phyloP scores from a whole-genome alignment of 2,329 filamentous ascomycete species.

The Fusarium beomiforme region DNA sequence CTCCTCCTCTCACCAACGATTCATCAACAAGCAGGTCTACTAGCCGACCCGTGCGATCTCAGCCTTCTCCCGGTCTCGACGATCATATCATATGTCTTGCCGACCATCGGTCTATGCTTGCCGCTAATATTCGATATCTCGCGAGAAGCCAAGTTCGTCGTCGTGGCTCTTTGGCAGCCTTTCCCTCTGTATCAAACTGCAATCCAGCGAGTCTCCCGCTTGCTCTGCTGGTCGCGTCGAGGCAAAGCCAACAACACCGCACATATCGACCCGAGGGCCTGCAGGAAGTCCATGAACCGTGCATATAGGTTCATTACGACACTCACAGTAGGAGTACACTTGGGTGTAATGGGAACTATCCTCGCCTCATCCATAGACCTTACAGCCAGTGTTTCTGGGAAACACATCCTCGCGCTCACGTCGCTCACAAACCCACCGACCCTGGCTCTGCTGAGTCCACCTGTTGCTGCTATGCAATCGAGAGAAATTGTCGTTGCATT shows the following conservation, averaged over 20 bases:
- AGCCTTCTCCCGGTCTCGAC: constrained; percentile 24
- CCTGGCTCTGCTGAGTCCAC: constrained; percentile 16
- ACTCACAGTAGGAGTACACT: background rate
- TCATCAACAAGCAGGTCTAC: background rate
- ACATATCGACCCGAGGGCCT: background rate
- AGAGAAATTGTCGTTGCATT: constrained; percentile 33
- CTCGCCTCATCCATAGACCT: background rate
- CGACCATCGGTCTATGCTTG: constrained; percentile 21
- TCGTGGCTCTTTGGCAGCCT: constrained; percentile 31
- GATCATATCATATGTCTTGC: constrained; percentile 26
- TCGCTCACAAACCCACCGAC: constrained; percentile 24
- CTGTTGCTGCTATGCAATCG: constrained; percentile 1
- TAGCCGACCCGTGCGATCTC: constrained; percentile 25
- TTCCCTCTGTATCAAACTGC: constrained; percentile 30
- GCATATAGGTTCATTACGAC: constrained; percentile 23
- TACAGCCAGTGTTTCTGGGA: constrained; percentile 3
- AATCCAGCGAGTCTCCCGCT: background rate
- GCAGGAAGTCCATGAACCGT: background rate
- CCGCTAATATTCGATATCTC: constrained; percentile 16
- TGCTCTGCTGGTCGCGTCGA: background rate
- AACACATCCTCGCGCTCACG: constrained; percentile 23
- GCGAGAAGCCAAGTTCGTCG: constrained; percentile 3
- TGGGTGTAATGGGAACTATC: constrained; percentile 14
- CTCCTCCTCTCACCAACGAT: constrained; percentile 17
- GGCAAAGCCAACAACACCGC: background rate